Evolutionary conservation across 1,139 yeast species (phyloP).

Genomic region (Spathaspora sp.): DNA sequence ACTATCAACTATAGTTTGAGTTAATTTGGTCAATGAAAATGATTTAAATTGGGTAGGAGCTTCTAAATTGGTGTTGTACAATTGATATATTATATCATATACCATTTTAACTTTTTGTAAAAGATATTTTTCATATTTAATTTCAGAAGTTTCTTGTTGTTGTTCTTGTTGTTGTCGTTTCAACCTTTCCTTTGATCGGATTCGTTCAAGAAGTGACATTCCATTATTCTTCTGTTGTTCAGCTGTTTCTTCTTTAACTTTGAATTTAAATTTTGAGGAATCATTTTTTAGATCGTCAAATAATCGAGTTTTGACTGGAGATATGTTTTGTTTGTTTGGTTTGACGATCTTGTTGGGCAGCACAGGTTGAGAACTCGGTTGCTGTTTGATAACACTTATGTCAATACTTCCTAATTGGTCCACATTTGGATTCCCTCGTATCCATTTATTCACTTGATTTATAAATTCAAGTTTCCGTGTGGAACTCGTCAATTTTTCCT

Average conservation of each 20-base stretch:
- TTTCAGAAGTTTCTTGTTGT: constrained; percentile 27
- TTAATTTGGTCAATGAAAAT: constrained; percentile 26
- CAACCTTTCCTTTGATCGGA: constrained; percentile 33
- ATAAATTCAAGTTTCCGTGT: constrained; percentile 53
- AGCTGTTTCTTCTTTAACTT: constrained; percentile 21
- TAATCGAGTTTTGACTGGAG: constrained; percentile 14
- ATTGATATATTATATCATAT: constrained; percentile 38
- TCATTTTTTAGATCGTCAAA: constrained; percentile 26
- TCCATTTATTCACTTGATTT: constrained; percentile 58
- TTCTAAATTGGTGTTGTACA: constrained; percentile 15
- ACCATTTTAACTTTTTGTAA: constrained; percentile 40
- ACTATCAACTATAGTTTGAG: constrained; percentile 35
- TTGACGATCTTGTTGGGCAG: constrained; percentile 24
- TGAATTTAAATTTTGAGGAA: constrained; percentile 31
- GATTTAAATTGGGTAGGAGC: constrained; percentile 14
- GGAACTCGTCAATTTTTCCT: constrained; percentile 9
- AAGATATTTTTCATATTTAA: constrained; percentile 36
- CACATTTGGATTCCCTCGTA: constrained; percentile 36
- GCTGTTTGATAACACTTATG: constrained; percentile 9
- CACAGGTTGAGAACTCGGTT: constrained; percentile 7
- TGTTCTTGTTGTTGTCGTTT: constrained; percentile 12
- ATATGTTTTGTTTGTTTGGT: constrained; percentile 12
- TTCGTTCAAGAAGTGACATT: constrained; percentile 43
- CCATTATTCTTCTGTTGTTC: constrained; percentile 27
- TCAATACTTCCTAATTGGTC: constrained; percentile 9